Conservation (phyloP, 2,329 filamentous ascomycete species). For the Xylariales sp. region DNA sequence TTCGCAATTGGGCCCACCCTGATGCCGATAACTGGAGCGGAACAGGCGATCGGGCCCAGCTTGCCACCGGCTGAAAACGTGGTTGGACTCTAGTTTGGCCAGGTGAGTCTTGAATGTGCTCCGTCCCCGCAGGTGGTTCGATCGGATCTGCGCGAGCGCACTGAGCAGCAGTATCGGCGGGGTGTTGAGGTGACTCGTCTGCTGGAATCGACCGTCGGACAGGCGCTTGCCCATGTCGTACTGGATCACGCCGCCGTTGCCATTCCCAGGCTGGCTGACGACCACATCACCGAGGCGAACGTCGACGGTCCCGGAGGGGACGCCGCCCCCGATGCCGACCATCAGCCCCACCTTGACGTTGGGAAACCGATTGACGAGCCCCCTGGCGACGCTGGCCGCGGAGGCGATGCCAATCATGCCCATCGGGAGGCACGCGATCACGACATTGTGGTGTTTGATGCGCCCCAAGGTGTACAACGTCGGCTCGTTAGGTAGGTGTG, state of each 20-base stretch:
- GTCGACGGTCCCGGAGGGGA: conserved; percentile 7
- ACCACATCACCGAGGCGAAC: too few relatives aligned
- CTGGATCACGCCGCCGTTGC: conserved; percentile 10
- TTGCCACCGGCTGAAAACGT: too few relatives aligned
- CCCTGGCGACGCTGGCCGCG: conserved; percentile 17
- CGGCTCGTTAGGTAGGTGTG: conserved; percentile 11
- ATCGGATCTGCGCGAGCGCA: too few relatives aligned
- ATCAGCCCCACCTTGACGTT: conserved; percentile 18
- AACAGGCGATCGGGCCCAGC: too few relatives aligned
- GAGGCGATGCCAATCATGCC: conserved; percentile 18
- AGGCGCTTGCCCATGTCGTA: conserved; percentile 9
- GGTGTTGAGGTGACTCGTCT: background rate
- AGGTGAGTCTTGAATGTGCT: too few relatives aligned
- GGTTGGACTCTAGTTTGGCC: too few relatives aligned
- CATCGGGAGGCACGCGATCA: conserved; percentile 22
- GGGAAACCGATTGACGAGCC: conserved; percentile 19
- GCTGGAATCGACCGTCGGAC: conserved; percentile 5
- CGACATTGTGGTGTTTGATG: conserved; percentile 19
- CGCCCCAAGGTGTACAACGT: conserved; percentile 21
- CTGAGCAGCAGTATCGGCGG: background rate
- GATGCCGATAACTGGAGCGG: too few relatives aligned
- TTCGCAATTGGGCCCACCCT: too few relatives aligned
- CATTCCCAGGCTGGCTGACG: conserved; percentile 7
- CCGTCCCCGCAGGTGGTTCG: too few relatives aligned
- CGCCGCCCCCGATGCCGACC: conserved; percentile 19